These are phyloP conservation scores for Gaeumannomyces tritici DNA, from an alignment of 2,329 filamentous ascomycete species.

Conservation along the genomic window DNA sequence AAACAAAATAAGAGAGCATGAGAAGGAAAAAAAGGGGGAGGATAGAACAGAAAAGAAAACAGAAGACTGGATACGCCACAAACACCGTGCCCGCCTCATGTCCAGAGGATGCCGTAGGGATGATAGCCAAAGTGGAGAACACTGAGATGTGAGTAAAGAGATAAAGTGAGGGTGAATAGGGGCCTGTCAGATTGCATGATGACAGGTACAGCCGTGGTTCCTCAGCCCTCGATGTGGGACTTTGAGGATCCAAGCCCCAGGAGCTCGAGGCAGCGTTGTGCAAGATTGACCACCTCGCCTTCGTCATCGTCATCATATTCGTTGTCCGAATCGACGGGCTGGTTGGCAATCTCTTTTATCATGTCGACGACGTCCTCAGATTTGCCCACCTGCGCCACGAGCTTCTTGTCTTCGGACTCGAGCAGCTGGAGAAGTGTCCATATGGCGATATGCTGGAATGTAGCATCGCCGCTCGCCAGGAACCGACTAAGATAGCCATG, in stretches of 20 bases:
- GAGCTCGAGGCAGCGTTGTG: constrained; percentile 81
- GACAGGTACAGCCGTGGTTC: background rate
- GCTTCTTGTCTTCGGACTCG: constrained; percentile 83
- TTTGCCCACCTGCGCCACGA: constrained; percentile 83
- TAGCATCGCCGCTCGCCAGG: constrained; percentile 86
- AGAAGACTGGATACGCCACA: constrained; percentile 25
- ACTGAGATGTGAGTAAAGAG: background rate
- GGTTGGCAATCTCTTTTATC: constrained; percentile 85
- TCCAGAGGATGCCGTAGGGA: constrained; percentile 22
- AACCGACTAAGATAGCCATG: constrained; percentile 92
- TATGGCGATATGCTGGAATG: constrained; percentile 98
- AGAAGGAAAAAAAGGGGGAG: background rate
- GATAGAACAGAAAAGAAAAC: background rate
- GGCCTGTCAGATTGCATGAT: no score
- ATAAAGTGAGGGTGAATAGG: background rate
- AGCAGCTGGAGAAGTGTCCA: constrained; percentile 95
- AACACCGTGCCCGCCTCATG: constrained; percentile 33
- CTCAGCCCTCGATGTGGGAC: constrained; percentile 70
- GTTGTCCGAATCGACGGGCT: constrained; percentile 77
- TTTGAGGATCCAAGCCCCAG: constrained; percentile 69
- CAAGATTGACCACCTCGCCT: constrained; percentile 84
- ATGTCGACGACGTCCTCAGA: constrained; percentile 87
- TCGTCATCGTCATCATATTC: constrained; percentile 85
- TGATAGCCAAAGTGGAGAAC: constrained; percentile 13
- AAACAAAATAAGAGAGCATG: no score